Conservation (phyloP, 2,329 filamentous ascomycete genomes). For the Thyridium curvatum region DNA sequence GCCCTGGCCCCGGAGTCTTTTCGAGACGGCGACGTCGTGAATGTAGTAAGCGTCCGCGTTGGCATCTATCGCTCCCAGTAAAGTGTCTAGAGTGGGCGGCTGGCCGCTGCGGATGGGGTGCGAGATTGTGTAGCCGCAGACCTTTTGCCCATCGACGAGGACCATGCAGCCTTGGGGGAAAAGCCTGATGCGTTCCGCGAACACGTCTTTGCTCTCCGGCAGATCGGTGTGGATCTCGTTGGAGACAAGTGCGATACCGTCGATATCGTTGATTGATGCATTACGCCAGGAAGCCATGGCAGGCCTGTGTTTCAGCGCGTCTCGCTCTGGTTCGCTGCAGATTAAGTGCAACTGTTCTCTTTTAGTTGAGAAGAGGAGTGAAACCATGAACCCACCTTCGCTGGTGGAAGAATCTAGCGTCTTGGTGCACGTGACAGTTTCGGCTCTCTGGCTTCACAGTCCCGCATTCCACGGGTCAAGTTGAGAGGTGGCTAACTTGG, state of each 20-base stretch:
- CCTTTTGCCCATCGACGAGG: constrained; percentile 11
- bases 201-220: constrained; percentile 21
- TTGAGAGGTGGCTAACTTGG: too few species aligned
- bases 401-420: too few species aligned
- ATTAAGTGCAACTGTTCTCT: too few species aligned
- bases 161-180: constrained; percentile 26
- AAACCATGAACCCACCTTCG: too few species aligned
- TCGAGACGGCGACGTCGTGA: constrained; percentile 26
- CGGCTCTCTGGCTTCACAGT: too few species aligned
- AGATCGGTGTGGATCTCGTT: constrained; percentile 20
- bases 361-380: too few species aligned
- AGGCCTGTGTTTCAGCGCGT: too few species aligned
- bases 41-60: constrained; percentile 29
- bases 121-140: constrained; percentile 27
- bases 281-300: constrained; percentile 19
- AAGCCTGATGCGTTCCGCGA: constrained; percentile 22
- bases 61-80: constrained; percentile 18
- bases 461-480: too few species aligned
- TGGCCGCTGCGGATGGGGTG: constrained; percentile 22
- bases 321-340: too few species aligned
- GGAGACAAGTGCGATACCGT: constrained; percentile 16
- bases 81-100: constrained; percentile 22
- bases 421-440: too few species aligned
- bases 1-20: constrained; percentile 17
- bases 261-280: constrained; percentile 16